A percentile compares a stretch with the other conserved stretches of the same genome.
These are phyloP conservation scores for Fagopyrum tataricum DNA, from an alignment of 148 eudicot genomes.

Conservation along the genomic window DNA sequence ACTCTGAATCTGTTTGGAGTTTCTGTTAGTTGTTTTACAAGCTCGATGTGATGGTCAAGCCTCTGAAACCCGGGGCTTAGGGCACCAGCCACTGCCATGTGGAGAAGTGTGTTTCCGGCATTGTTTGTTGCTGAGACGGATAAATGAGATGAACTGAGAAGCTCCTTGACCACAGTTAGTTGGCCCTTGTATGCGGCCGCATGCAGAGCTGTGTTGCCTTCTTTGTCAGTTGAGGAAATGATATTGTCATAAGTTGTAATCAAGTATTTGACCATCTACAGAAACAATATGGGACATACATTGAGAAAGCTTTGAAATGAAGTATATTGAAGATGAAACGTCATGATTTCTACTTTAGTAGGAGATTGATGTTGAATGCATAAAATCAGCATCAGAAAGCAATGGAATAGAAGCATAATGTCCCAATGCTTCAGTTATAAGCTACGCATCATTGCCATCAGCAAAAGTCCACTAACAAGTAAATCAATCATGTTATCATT, in stretches of 20 bases:
- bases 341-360: too few relatives aligned
- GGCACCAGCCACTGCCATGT: slow-evolving; percentile 69
- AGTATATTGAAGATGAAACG: not conserved
- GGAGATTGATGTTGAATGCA: too few relatives aligned
- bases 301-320: not conserved
- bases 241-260: slow-evolving; percentile 45
- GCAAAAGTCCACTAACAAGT: not conserved
- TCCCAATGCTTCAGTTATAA: not conserved
- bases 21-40: slow-evolving; percentile 52
- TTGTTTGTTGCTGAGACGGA: slow-evolving; percentile 44
- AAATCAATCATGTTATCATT: not conserved
- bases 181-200: slow-evolving; percentile 85
- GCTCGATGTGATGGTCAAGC: slow-evolving; percentile 69
- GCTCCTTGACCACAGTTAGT: slow-evolving; percentile 52
- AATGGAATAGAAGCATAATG: not conserved
- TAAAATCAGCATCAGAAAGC: not conserved
- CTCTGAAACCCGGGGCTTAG: slow-evolving; percentile 65
- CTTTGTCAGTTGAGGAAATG: slow-evolving; percentile 55
- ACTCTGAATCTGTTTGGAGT: slow-evolving; percentile 30
- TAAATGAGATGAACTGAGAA: slow-evolving; percentile 57
- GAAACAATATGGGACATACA: not conserved
- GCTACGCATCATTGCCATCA: not conserved
- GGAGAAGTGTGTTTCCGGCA: slow-evolving; percentile 80
- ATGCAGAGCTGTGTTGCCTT: slow-evolving; percentile 85
- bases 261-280: slow-evolving; percentile 66